Percentiles rank a stretch among this genome's conserved stretches.
Evolutionary conservation across 805 yeast genomes (phyloP).

Genomic region (Pichia sporocuriosa): DNA sequence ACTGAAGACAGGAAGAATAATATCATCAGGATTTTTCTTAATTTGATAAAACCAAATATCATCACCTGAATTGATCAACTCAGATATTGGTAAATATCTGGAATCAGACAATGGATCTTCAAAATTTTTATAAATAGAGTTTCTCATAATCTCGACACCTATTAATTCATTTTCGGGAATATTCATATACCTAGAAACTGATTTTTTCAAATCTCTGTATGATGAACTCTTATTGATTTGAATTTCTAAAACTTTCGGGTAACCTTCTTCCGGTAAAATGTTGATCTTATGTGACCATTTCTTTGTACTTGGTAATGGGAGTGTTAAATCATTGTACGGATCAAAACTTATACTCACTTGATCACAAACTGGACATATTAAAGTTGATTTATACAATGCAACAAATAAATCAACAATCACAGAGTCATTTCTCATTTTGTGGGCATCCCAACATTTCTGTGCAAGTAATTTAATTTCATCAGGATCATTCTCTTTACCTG

Average conservation of each 20-base stretch:
- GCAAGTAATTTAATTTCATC: constrained; percentile 59
- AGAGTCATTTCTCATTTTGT: constrained; percentile 76
- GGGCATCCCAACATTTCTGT: constrained; percentile 70
- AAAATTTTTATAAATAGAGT: constrained; percentile 63
- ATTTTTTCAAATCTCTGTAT: constrained; percentile 53
- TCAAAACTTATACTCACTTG: constrained; percentile 85
- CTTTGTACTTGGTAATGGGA: constrained; percentile 76
- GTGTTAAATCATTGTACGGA: constrained; percentile 83
- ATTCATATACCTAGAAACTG: constrained; percentile 45
- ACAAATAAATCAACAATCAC: constrained; percentile 79
- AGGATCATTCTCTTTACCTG: constrained; percentile 49
- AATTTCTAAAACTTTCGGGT: constrained; percentile 52
- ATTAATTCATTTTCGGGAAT: constrained; percentile 34
- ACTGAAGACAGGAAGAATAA: constrained; percentile 57
- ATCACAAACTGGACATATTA: constrained; percentile 79
- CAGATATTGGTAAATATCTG: constrained; percentile 62
- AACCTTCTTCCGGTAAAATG: constrained; percentile 52
- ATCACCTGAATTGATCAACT: constrained; percentile 57
- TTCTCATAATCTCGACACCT: constrained; percentile 58
- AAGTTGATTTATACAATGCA: constrained; percentile 84
- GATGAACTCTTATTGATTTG: constrained; percentile 64
- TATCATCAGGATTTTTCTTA: constrained; percentile 38
- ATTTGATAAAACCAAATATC: constrained; percentile 53
- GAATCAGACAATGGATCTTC: constrained; percentile 46
- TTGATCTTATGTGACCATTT: constrained; percentile 64